phyloP scores from a whole-genome alignment of 108 stramenopile genomes.

The Nitzschia putrida region DNA sequence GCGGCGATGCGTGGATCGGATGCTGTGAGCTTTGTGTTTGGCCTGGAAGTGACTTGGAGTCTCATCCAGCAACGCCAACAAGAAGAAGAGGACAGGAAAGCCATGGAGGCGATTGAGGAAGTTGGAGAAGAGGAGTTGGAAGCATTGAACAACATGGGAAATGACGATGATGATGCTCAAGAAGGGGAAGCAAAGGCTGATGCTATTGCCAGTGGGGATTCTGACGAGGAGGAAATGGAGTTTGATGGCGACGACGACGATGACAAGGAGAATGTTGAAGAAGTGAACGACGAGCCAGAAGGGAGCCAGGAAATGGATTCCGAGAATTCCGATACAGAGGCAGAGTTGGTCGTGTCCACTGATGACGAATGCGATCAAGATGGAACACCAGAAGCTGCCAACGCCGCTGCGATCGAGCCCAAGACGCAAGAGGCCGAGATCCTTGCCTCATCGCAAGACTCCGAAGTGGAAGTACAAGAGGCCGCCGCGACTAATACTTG shows the following conservation, averaged over 20 bases:
- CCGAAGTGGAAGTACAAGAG: background rate
- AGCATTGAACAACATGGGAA: slow-evolving; percentile 4
- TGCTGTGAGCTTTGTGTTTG: slow-evolving; percentile 93
- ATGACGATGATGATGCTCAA: slow-evolving; percentile 12
- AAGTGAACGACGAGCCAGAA: background rate
- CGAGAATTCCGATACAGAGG: background rate
- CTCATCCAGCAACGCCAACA: slow-evolving; percentile 87
- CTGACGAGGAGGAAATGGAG: slow-evolving; percentile 12
- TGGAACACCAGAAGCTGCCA: background rate
- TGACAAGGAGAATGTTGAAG: background rate
- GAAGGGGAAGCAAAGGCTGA: slow-evolving; percentile 9
- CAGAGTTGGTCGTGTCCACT: background rate
- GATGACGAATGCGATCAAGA: background rate
- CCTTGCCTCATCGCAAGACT: background rate
- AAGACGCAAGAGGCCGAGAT: background rate
- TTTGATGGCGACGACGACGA: background rate
- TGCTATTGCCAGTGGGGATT: slow-evolving; percentile 13
- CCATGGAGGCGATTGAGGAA: slow-evolving; percentile 62
- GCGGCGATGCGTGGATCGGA: slow-evolving; percentile 86
- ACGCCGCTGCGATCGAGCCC: background rate
- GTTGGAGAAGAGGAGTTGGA: slow-evolving; percentile 33
- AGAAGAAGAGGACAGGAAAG: slow-evolving; percentile 82
- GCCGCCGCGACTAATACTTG: slow-evolving; percentile 29
- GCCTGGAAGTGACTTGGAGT: slow-evolving; percentile 92
- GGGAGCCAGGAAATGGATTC: background rate